A percentile compares a stretch with the other conserved stretches of the same genome.
phyloP scores from a whole-genome alignment of 768 basidiomycete species.

The Mycena vitilis region DNA sequence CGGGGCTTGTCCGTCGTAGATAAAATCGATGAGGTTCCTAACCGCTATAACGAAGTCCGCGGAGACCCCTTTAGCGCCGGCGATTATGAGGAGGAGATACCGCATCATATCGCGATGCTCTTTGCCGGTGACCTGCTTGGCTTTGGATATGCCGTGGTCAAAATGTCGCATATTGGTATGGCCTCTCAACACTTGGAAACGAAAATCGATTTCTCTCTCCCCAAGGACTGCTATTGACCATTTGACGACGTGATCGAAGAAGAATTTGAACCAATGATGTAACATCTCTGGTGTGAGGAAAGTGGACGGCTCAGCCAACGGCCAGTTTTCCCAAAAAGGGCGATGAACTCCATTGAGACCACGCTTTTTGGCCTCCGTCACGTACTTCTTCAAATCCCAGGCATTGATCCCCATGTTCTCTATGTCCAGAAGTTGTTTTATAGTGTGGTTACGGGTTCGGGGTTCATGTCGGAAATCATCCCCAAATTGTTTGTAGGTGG shows the following conservation, averaged over 20 bases:
- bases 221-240: not conserved
- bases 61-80: not conserved
- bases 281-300: slow-evolving; percentile 1
- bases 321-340: not conserved
- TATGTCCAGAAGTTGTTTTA: slow-evolving; percentile 3
- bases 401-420: not conserved
- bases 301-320: not conserved
- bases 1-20: not conserved
- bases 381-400: not conserved
- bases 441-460: slow-evolving; percentile 30
- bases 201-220: not conserved
- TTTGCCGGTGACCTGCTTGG: not conserved
- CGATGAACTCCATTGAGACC: slow-evolving; percentile 2
- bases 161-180: not conserved
- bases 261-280: not conserved
- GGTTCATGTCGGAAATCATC: slow-evolving; percentile 31
- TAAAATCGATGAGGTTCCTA: not conserved
- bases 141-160: not conserved
- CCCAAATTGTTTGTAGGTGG: slow-evolving; percentile 36
- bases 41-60: not conserved
- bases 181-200: not conserved
- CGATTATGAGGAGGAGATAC: not conserved
- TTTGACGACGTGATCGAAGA: not conserved
- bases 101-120: not conserved
- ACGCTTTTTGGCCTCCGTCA: not conserved